Conservation (phyloP, 345 rosid species). For the Gynandropsis gynandra region DNA sequence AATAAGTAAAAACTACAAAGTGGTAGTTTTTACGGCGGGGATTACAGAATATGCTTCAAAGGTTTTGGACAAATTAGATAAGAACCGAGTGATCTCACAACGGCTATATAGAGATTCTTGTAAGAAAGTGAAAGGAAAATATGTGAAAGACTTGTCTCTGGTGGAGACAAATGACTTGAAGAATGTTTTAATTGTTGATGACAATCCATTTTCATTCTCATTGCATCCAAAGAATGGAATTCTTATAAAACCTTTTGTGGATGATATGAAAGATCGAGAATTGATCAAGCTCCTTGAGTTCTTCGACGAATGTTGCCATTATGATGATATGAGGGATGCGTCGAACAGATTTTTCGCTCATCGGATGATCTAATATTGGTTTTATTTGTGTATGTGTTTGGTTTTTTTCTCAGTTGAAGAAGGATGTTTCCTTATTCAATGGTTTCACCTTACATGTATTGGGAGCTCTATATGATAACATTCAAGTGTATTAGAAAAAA, state of each 20-base stretch:
- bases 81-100: constrained; percentile 50
- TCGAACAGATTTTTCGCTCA: constrained; percentile 32
- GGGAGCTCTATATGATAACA: no score
- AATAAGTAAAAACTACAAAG: constrained; percentile 43
- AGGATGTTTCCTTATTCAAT: constrained; percentile 21
- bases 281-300: constrained; percentile 48
- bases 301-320: constrained; percentile 43
- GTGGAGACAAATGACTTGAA: constrained; percentile 49
- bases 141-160: constrained; percentile 63
- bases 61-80: constrained; percentile 63
- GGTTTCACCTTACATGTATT: constrained; percentile 18
- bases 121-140: constrained; percentile 55
- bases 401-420: constrained; percentile 24
- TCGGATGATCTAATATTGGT: constrained; percentile 11
- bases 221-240: constrained; percentile 83
- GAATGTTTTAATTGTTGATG: constrained; percentile 66
- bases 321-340: constrained; percentile 72
- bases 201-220: constrained; percentile 65
- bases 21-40: constrained; percentile 89
- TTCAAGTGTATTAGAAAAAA: no score
- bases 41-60: constrained; percentile 64
- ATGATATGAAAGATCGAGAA: constrained; percentile 53
- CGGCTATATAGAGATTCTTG: constrained; percentile 75
- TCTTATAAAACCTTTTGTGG: constrained; percentile 53
- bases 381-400: background rate